Evolutionary conservation across 345 rosid genomes (phyloP).

Genomic region (Eucalyptus polybractea): DNA sequence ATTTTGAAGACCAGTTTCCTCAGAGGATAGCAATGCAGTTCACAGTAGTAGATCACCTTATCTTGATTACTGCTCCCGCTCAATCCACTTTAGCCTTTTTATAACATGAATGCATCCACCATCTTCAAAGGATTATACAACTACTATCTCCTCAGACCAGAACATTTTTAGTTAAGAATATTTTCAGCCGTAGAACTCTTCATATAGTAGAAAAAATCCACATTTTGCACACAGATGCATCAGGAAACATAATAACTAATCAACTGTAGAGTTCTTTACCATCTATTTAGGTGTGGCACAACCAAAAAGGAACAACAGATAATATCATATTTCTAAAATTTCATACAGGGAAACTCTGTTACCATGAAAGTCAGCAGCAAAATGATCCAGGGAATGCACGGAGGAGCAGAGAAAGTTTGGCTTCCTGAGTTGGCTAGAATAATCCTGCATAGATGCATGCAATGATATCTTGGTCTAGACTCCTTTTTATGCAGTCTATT

Average conservation of each 20-base stretch:
- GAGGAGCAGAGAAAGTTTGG: slow-evolving; percentile 56
- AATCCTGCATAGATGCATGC: slow-evolving; percentile 13
- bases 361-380: slow-evolving; percentile 42
- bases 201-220: background rate
- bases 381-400: slow-evolving; percentile 42
- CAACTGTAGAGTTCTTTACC: background rate
- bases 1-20: background rate
- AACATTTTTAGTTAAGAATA: background rate
- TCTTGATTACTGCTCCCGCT: background rate
- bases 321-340: background rate
- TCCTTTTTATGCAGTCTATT: background rate
- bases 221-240: background rate
- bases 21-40: background rate
- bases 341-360: slow-evolving; percentile 46
- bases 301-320: background rate
- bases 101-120: no score
- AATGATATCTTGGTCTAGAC: background rate
- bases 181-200: background rate
- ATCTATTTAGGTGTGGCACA: background rate
- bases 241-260: background rate
- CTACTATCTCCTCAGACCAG: background rate
- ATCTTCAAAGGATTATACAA: background rate
- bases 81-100: no score
- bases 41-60: background rate
- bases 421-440: slow-evolving; percentile 31